These are phyloP conservation scores for Rhinocladiella mackenziei DNA, from an alignment of 2,329 filamentous ascomycete genomes.

Conservation along the genomic window DNA sequence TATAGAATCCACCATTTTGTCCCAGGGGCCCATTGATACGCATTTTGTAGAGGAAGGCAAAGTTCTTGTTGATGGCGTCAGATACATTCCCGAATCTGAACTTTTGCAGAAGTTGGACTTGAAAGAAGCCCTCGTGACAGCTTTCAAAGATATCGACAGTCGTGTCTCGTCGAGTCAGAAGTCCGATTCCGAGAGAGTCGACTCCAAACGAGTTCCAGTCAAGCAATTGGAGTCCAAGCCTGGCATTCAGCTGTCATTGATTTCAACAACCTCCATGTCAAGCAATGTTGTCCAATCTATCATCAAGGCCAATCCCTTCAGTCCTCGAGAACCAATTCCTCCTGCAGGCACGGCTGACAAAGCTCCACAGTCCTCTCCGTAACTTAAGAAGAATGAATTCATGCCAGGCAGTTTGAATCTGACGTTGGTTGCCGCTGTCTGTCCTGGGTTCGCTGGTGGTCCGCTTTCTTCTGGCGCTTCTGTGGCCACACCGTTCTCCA, in stretches of 20 bases:
- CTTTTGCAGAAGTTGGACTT: conserved; percentile 8
- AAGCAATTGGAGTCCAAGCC: background rate
- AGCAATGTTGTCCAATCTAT: background rate
- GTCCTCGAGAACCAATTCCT: conserved; percentile 8
- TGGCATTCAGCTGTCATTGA: background rate
- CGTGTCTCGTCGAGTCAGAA: background rate
- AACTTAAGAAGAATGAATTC: too few species aligned
- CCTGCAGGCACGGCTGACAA: background rate
- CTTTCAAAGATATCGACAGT: background rate
- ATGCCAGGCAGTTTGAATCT: too few species aligned
- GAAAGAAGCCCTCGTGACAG: conserved; percentile 1
- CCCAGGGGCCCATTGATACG: conserved; percentile 6
- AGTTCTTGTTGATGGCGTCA: conserved; percentile 10
- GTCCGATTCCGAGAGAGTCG: background rate
- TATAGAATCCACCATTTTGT: conserved; percentile 17
- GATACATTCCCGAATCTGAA: conserved; percentile 12
- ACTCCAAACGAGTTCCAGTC: background rate
- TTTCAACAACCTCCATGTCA: background rate
- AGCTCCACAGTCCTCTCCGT: too few species aligned
- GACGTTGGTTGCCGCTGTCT: conserved; percentile 3
- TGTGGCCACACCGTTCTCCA: too few species aligned
- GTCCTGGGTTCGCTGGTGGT: background rate
- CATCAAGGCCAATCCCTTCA: conserved; percentile 14
- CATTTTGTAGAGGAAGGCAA: conserved; percentile 7
- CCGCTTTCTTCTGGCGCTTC: background rate